These are phyloP conservation scores for Colletotrichum tamarilloi DNA, from an alignment of 2,329 filamentous ascomycete genomes.

Conservation along the genomic window DNA sequence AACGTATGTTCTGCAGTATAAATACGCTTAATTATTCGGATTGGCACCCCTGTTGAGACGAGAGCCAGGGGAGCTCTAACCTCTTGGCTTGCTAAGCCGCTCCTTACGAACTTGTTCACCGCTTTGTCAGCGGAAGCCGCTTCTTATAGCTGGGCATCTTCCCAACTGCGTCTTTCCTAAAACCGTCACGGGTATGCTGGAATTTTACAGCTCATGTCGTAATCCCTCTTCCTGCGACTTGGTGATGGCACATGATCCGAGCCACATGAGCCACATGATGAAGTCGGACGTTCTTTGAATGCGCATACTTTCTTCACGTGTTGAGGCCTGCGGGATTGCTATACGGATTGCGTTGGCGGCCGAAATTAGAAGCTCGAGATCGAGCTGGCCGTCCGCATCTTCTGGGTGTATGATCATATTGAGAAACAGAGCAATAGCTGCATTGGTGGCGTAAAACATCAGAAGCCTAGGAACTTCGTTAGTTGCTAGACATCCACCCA, in stretches of 20 bases:
- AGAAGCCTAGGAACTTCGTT: constrained; percentile 2
- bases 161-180: accelerated
- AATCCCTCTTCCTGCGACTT: neutral
- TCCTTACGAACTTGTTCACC: neutral
- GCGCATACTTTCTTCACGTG: neutral
- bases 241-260: constrained; percentile 12
- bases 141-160: neutral
- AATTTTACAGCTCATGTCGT: accelerated
- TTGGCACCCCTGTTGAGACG: neutral
- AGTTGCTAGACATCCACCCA: neutral
- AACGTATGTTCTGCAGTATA: neutral
- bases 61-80: neutral
- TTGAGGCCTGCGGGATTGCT: neutral
- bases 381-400: neutral
- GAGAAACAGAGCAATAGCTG: constrained; percentile 34
- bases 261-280: constrained; percentile 15
- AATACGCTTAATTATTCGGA: neutral
- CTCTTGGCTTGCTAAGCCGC: neutral
- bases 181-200: no score
- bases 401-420: constrained; percentile 36
- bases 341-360: neutral
- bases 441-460: constrained; percentile 29
- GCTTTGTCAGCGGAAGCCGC: neutral
- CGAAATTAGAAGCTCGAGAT: constrained; percentile 14
- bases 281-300: neutral